Base-by-base conservation (phyloP, 176 grass and related monocot genomes). In the Phoenix dactylifera region DNA sequence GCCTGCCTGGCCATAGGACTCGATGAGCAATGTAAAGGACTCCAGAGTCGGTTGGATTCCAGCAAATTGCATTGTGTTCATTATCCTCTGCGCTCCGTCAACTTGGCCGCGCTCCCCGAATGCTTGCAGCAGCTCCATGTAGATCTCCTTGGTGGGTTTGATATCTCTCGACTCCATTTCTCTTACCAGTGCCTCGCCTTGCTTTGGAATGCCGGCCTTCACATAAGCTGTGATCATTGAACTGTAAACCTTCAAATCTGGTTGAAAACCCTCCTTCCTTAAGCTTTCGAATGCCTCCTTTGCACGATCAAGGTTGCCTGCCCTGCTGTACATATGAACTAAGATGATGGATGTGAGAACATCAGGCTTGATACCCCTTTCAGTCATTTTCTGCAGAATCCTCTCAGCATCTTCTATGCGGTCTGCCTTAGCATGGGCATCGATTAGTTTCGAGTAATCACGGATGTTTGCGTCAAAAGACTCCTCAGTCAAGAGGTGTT, bases 381-480 rank as follows among this genome's bases (percentile, higher is more conserved):
- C 87, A 17, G 24, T 66, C 87, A 97, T 97, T 79, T 83, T 72
- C 64, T 70, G 67, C 71, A 97, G 87, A 73, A 91, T 67, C 72
- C 67, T 84, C 68, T 91, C 84, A 7, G 56, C 92, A 63, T 79
- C 72, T 72, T 80, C 66, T 19, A 85, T 69, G 22, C 59, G 52
- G 58, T 75, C 74, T 68, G 72, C 79, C 49, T 91, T 88, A 25
- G 78, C 77, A 55, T 88, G 70, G 62, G 79, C 65, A 84, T 88
- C 81, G 32, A 97, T 90, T 75, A 97, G 54, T 50, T 77, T 85
- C 26, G 81, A 88, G 78, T 85, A 97, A 72, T 88, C 92, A 12
- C 83, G 84, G 23, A 97, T 73, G 53, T 69, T 80, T 52, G 81
- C 55, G 17, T 67, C 69, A 69, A 91, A 97, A 44, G 92, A 80